A percentile compares a stretch with the other conserved stretches of the same genome.
Conservation (phyloP, 2,329 filamentous ascomycete species). For the Colletotrichum aenigma region DNA sequence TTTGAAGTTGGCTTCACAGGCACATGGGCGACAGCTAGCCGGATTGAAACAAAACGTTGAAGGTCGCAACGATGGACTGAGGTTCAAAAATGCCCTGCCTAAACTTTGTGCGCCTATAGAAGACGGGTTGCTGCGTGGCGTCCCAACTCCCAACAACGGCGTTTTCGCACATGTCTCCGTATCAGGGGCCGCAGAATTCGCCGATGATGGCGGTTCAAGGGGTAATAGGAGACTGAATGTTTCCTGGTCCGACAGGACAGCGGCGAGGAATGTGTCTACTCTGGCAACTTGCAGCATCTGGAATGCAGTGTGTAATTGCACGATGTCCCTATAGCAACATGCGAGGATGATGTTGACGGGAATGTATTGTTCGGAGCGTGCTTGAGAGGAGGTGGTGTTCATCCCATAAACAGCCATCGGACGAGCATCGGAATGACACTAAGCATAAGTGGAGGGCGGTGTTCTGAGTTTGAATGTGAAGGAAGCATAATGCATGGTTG, state of each 20-base stretch:
- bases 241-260: background rate
- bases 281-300: background rate
- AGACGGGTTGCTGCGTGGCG: background rate
- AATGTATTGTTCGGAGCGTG: background rate
- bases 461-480: background rate
- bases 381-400: background rate
- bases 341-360: background rate
- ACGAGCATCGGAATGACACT: background rate
- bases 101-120: background rate
- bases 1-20: background rate
- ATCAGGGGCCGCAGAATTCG: background rate
- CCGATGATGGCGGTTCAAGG: background rate
- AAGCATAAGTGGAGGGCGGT: background rate
- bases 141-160: background rate
- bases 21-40: background rate
- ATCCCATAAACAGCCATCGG: background rate
- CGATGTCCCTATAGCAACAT: background rate
- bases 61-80: background rate
- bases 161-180: background rate
- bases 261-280: background rate
- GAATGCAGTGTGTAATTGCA: constrained; percentile 6
- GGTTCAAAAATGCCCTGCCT: background rate
- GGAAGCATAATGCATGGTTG: background rate
- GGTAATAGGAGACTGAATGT: background rate
- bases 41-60: background rate